Evolutionary conservation across 2,329 filamentous ascomycete genomes (phyloP).

Genomic region (Botrytis elliptica): DNA sequence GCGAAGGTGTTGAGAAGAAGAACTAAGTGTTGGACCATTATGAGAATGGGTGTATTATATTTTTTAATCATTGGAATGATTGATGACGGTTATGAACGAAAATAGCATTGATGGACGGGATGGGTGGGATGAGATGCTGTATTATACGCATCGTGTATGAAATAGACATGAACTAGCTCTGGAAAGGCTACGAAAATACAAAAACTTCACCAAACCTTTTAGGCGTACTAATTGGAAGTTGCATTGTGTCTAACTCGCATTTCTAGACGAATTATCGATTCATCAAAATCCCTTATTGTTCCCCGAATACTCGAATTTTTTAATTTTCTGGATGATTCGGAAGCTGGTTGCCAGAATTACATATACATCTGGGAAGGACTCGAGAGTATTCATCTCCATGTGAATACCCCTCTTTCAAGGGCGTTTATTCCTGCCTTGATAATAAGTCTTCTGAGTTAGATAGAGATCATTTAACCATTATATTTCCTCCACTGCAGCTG

Average conservation of each 20-base stretch:
- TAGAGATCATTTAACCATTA: background rate
- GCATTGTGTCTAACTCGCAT: background rate
- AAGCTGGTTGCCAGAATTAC: background rate
- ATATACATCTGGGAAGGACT: background rate
- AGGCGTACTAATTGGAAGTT: too few species aligned
- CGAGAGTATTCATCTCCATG: background rate
- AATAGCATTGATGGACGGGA: background rate
- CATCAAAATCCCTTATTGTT: background rate
- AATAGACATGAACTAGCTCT: background rate
- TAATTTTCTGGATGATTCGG: background rate
- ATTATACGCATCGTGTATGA: background rate
- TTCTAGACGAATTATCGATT: background rate
- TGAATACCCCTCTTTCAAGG: background rate
- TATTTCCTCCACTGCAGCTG: background rate
- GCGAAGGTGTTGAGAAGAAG: conserved; percentile 57
- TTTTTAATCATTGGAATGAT: background rate
- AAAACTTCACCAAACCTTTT: background rate
- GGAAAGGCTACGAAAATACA: background rate
- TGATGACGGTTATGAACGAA: conserved; percentile 7
- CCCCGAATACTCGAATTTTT: background rate
- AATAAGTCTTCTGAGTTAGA: background rate
- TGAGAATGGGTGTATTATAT: background rate
- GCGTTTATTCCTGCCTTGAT: too few species aligned
- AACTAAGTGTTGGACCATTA: background rate
- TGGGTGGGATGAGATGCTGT: background rate